Base-by-base conservation (phyloP, 2,329 filamentous ascomycete genomes). In the Fusarium compactum region DNA sequence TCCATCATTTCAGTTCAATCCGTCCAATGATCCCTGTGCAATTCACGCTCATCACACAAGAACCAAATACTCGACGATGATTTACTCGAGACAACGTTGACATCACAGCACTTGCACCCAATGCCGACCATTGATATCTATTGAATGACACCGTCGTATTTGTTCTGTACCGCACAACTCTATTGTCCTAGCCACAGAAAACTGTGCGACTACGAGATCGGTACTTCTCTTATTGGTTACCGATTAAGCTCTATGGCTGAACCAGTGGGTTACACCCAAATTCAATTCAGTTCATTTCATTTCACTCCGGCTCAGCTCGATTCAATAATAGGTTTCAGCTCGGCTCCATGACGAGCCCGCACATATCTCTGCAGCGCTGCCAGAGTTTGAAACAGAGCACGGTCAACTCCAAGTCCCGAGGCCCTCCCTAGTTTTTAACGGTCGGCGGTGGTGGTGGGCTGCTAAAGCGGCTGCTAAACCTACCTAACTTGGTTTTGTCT, bases 341-440 rank as follows among this genome's bases (percentile, higher is more conserved):
- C 32, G 27, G 32, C 24, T 52, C 34, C 24, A 38, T 24, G 47
- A 38, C 30, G 16, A 34, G 30, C n/a, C 20, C 30, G 15, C 29
- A 24, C 29, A 41, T 25, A 47, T 45, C 20, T 67, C 27, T 50
- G 55, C 46, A 32, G 48, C 20, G 20, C 51, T 50, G 41, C 43
- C 6, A 44, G 60, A 61, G 22, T 65, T 66, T 54, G 61, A 59
- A 59, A 52, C 52, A 27, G 45, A 61, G 55, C 68, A 71, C 64
- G 68, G 68, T 51, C 50, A 34, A 38, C 41, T 45, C 24, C 30
- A 62, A 62, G 60, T 54, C 59, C 59, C 44, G 52, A 69, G 55
- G 58, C 34, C 34, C 29, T 25, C 48, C 60, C 38, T 62, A 40
- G 59, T 46, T 32, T 27, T 51, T 24, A 51, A 52, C 46, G 44